Conservation (phyloP, 495 filamentous ascomycete species). For the Tuber magnatum region DNA sequence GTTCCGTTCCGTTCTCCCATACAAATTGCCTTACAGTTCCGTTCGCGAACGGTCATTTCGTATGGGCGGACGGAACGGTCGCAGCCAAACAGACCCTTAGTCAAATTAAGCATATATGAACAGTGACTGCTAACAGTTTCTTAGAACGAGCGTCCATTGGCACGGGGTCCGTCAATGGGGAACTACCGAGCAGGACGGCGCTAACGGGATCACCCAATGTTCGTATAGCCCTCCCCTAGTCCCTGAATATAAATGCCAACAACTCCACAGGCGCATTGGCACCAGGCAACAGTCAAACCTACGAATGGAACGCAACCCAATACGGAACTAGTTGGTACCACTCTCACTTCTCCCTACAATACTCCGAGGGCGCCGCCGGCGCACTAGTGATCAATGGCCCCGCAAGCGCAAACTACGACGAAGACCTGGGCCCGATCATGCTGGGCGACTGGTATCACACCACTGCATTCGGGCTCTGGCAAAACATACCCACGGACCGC, state of each 20-base stretch:
- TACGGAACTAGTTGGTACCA: slow-evolving; percentile 40
- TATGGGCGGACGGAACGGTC: no score
- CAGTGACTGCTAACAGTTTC: not conserved
- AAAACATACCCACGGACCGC: slow-evolving; percentile 28
- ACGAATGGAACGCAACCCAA: slow-evolving; percentile 42
- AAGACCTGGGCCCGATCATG: slow-evolving; percentile 52
- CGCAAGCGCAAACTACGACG: slow-evolving; percentile 50
- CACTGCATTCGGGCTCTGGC: slow-evolving; percentile 9
- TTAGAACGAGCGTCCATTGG: slow-evolving; percentile 51
- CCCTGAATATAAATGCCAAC: slow-evolving; percentile 47
- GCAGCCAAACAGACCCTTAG: no score
- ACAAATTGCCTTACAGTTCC: no score
- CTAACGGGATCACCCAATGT: slow-evolving; percentile 60
- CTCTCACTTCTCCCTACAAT: slow-evolving; percentile 53
- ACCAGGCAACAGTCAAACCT: slow-evolving; percentile 50
- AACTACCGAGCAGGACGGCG: slow-evolving; percentile 57
- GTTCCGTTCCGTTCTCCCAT: no score
- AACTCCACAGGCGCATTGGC: slow-evolving; percentile 44
- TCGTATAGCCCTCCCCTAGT: slow-evolving; percentile 47
- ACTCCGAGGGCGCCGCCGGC: slow-evolving; percentile 51
- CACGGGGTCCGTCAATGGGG: slow-evolving; percentile 59
- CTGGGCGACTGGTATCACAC: slow-evolving; percentile 47
- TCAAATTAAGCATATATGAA: not conserved
- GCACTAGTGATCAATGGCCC: slow-evolving; percentile 57
- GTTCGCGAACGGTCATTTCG: no score